Evolutionary conservation across 768 basidiomycete species (phyloP).

Genomic region (Lactarius deliciosus): DNA sequence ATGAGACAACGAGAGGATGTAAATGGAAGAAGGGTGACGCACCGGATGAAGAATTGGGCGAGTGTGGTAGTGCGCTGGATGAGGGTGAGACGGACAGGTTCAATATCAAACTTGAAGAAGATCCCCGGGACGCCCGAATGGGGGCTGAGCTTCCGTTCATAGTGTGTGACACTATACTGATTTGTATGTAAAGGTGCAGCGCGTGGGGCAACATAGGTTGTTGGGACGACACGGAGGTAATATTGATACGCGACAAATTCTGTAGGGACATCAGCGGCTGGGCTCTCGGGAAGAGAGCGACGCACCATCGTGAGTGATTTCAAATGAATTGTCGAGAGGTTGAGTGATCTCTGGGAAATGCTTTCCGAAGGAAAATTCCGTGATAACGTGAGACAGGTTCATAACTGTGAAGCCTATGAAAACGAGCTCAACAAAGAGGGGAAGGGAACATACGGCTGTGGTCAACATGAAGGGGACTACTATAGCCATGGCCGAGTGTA

Average conservation of each 20-base stretch:
- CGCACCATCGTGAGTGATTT: conserved; percentile 68
- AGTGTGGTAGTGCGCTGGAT: conserved; percentile 86
- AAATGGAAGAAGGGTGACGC: conserved; percentile 12
- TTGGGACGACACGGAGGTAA: conserved; percentile 93
- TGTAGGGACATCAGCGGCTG: conserved; percentile 35
- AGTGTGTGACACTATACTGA: conserved; percentile 95
- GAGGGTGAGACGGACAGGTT: conserved; percentile 82
- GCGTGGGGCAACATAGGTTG: conserved; percentile 82
- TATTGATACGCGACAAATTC: conserved; percentile 93
- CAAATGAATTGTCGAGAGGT: conserved; percentile 89
- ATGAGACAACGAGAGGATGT: neutral
- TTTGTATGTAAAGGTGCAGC: conserved; percentile 63
- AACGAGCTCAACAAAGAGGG: neutral
- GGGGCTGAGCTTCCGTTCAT: conserved; percentile 71
- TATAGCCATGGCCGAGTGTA: conserved; percentile 92
- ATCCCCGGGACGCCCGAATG: conserved; percentile 86
- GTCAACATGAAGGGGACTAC: conserved; percentile 82
- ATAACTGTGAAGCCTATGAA: conserved; percentile 56
- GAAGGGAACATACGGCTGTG: conserved; percentile 62
- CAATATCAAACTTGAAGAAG: conserved; percentile 98
- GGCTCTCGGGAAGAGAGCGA: conserved; percentile 26
- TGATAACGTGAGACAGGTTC: conserved; percentile 96
- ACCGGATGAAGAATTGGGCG: conserved; percentile 77
- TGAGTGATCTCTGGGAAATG: conserved; percentile 95
- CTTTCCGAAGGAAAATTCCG: conserved; percentile 95